phyloP scores from a whole-genome alignment of 2,329 filamentous ascomycete genomes.

The Endocalyx cinctus region DNA sequence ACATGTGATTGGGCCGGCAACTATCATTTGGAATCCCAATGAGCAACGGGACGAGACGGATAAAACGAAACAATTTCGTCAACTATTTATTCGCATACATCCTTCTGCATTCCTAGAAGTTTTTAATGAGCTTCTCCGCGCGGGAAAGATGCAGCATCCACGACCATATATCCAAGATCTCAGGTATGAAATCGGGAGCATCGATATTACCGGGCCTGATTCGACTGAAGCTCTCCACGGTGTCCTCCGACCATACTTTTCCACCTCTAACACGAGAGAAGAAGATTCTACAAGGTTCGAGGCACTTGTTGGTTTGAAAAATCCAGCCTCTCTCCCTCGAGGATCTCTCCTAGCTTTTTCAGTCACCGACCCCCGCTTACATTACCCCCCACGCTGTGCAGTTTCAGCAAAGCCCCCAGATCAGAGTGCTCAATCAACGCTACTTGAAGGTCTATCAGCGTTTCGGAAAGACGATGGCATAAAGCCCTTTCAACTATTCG shows the following conservation, averaged over 20 bases:
- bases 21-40: constrained; percentile 68
- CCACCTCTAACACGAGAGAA: constrained; percentile 27
- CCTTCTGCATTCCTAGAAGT: constrained; percentile 72
- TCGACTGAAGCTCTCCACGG: constrained; percentile 74
- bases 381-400: constrained; percentile 63
- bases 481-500: constrained; percentile 57
- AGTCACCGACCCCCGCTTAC: constrained; percentile 73
- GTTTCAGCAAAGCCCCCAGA: constrained; percentile 30
- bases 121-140: constrained; percentile 57
- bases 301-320: constrained; percentile 55
- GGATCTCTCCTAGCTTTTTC: constrained; percentile 70
- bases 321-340: constrained; percentile 63
- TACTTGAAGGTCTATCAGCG: constrained; percentile 57
- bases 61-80: constrained; percentile 25
- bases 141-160: constrained; percentile 57
- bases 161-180: constrained; percentile 62
- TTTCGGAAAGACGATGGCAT: constrained; percentile 62
- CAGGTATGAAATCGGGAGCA: constrained; percentile 61
- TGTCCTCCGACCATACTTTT: constrained; percentile 53
- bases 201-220: constrained; percentile 59
- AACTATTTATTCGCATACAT: constrained; percentile 70
- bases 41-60: constrained; percentile 14
- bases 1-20: constrained; percentile 65
- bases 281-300: constrained; percentile 45
- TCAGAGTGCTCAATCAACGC: constrained; percentile 12